Evolutionary conservation across 176 grass and related monocot species (phyloP).

Genomic region (Triticum urartu): DNA sequence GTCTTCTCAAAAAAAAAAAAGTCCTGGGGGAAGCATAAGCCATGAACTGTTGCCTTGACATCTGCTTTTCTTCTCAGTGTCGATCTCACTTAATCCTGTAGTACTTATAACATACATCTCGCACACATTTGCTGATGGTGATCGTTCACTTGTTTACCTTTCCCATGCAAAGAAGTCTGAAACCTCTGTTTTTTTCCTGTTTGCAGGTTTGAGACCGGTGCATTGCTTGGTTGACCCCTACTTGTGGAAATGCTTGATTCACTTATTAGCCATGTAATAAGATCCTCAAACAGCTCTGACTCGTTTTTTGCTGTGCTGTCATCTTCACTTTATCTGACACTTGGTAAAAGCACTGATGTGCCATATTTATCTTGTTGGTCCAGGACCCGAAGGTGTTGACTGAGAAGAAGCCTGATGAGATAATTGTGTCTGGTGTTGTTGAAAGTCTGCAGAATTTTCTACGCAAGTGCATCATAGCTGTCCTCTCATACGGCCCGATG

Average conservation of each 20-base stretch:
- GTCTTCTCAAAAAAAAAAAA: too few relatives aligned
- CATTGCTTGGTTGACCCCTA: background rate
- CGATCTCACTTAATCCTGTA: background rate
- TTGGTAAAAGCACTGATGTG: background rate
- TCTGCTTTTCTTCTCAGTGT: background rate
- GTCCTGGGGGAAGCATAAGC: background rate
- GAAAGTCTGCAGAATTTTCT: constrained; percentile 40
- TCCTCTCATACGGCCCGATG: constrained; percentile 71
- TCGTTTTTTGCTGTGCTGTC: background rate
- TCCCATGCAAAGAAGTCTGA: background rate
- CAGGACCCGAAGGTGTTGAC: constrained; percentile 34
- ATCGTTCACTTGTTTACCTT: background rate
- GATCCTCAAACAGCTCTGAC: background rate
- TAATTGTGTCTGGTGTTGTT: constrained; percentile 20
- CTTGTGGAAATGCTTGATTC: constrained; percentile 13
- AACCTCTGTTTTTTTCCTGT: background rate
- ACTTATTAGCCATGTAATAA: constrained; percentile 12
- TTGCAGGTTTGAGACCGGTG: background rate
- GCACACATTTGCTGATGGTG: background rate
- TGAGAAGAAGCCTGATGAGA: constrained; percentile 33
- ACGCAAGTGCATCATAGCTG: constrained; percentile 53
- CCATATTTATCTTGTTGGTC: background rate
- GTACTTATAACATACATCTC: background rate
- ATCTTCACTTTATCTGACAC: constrained; percentile 1
- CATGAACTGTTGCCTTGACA: background rate